Evolutionary conservation across 2,329 filamentous ascomycete species (phyloP).

Genomic region (Cordyceps pruinosa): DNA sequence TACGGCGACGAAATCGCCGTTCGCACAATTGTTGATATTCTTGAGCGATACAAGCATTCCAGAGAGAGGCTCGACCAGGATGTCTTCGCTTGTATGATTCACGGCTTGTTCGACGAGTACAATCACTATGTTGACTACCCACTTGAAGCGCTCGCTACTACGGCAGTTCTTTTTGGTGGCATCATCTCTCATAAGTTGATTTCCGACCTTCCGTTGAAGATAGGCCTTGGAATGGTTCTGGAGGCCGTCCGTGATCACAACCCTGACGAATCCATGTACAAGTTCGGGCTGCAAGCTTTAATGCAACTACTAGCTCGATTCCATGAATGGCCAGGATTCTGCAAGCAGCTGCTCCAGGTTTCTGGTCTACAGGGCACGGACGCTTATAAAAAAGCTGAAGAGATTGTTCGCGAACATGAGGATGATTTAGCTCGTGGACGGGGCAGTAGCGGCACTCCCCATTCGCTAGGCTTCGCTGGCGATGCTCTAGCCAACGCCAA

Average conservation of each 20-base stretch:
- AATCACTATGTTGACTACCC: slow-evolving; percentile 93
- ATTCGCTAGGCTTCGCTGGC: slow-evolving; percentile 29
- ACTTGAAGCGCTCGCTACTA: slow-evolving; percentile 89
- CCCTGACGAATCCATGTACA: slow-evolving; percentile 88
- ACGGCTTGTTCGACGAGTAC: slow-evolving; percentile 95
- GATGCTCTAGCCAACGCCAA: slow-evolving; percentile 63
- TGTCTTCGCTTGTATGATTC: slow-evolving; percentile 96
- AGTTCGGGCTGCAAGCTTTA: slow-evolving; percentile 91
- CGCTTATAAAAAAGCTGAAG: slow-evolving; percentile 74
- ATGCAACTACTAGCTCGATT: slow-evolving; percentile 80
- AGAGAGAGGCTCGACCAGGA: slow-evolving; percentile 81
- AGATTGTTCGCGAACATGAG: slow-evolving; percentile 64
- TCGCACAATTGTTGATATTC: slow-evolving; percentile 73
- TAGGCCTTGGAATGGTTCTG: slow-evolving; percentile 95
- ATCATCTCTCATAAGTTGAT: slow-evolving; percentile 93
- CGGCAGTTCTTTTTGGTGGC: slow-evolving; percentile 90
- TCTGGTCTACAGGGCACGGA: slow-evolving; percentile 77
- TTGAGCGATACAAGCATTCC: slow-evolving; percentile 84
- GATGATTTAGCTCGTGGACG: slow-evolving; percentile 52
- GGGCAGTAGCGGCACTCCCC: slow-evolving; percentile 40
- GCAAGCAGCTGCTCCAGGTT: slow-evolving; percentile 75
- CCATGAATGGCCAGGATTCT: slow-evolving; percentile 93
- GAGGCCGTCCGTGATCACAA: slow-evolving; percentile 84
- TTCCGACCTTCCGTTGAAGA: slow-evolving; percentile 81
- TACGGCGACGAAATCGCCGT: slow-evolving; percentile 87